Base-by-base conservation (phyloP, 371 early-diverging fungal genomes). In the Rhizopus sp. region DNA sequence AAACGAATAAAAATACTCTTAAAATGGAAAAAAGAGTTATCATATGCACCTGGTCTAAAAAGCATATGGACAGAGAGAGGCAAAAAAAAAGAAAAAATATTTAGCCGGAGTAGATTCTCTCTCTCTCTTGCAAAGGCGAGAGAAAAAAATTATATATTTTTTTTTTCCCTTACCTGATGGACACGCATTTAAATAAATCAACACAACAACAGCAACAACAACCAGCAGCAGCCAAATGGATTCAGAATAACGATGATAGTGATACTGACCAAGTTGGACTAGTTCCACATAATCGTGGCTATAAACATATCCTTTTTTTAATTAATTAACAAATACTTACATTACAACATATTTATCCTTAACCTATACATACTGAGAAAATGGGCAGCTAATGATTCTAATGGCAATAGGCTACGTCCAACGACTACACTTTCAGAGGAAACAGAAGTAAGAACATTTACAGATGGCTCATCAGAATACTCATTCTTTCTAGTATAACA, bases 301-400 rank as follows among this genome's bases (percentile, higher is more conserved):
- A 81, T 67, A 81, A 81, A 77, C 72, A 80, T 80, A 80, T 80
- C 81, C 81, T 80, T 80, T 77, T 63, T 38, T 44, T 60, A 2
- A n/a, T n/a, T 15, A 10, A 17, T n/a, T 15, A 15, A 10, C n/a
- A 42, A 52, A 3, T n/a, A 42, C 37, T 9, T 37, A 42, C 4
- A 12, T 12, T 42, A n/a, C 7, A n/a, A 42, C 13, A n/a, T 38
- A 44, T 53, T 55, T 57, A 64, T 68, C 64, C 66, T 75, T 66
- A 59, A 71, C 70, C 48, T 56, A 23, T 63, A 45, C 15, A 32
- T 59, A 76, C 75, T 77, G 72, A 77, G 73, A 53, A 68, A 62
- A 62, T 75, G 80, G 80, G 70, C 66, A 12, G 34, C 63, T 33
- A 52, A 66, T 16, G 70, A 75, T 53, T 53, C 69, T 9, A 64